A percentile compares a stretch with the other conserved stretches of the same genome.
These are phyloP conservation scores for Neurospora sp. DNA, from an alignment of 495 filamentous ascomycete species.

Conservation along the genomic window DNA sequence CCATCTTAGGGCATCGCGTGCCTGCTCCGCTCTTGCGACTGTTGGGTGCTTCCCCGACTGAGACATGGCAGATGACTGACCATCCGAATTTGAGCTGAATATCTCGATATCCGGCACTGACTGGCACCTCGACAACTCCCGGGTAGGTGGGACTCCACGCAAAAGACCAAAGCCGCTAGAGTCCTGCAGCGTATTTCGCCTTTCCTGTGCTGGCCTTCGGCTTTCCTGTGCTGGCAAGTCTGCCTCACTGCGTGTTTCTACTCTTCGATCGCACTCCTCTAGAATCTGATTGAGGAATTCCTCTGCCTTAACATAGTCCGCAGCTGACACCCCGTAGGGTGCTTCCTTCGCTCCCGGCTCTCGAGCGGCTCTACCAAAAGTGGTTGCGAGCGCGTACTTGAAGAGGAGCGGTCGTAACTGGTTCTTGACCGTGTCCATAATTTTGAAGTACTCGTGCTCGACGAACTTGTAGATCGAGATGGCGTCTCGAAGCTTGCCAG, in stretches of 20 bases:
- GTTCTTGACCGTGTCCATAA: not conserved
- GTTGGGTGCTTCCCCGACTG: not conserved
- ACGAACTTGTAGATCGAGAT: not conserved
- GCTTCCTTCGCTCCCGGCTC: no score
- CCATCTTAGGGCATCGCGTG: not conserved
- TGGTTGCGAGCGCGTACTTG: not conserved
- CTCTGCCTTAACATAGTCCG: no score
- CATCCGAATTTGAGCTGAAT: not conserved
- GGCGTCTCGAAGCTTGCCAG: not conserved
- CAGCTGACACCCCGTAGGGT: no score
- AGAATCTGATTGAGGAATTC: not conserved
- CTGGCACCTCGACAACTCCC: not conserved
- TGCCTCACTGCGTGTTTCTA: not conserved
- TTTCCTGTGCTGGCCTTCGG: not conserved
- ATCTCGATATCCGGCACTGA: not conserved
- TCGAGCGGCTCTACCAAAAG: not conserved
- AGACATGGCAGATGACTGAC: not conserved
- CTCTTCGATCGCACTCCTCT: not conserved
- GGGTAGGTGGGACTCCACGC: not conserved
- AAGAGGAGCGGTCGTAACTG: not conserved
- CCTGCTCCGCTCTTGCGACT: not conserved
- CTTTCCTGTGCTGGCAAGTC: not conserved
- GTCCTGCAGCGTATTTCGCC: not conserved
- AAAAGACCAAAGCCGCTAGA: not conserved
- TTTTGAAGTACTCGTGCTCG: not conserved